Base-by-base conservation (phyloP, 768 basidiomycete genomes). In the Amylocystis lapponica region DNA sequence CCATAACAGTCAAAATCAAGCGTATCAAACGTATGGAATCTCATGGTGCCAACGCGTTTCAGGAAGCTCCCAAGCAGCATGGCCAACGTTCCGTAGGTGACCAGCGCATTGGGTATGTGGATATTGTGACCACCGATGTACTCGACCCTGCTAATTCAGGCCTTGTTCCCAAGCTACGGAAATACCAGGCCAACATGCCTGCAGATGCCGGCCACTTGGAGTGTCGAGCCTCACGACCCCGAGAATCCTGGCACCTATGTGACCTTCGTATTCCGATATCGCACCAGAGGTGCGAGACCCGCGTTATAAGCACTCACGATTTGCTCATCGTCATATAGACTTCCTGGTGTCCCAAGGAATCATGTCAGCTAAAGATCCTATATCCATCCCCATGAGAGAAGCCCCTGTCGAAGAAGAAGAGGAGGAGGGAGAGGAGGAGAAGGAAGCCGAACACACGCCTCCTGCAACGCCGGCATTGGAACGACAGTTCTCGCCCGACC, bases 251-350 rank as follows among this genome's bases (percentile, higher is more conserved):
- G 57, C 3, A 74, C 80, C n/a, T 76, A 72, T 41, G 78, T 83
- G 20, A 75, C 79, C 13, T 86, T 86, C 54, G 65, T 76, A 3
- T 87, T 86, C 56, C 69, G 78, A 30, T 86, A 86, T 57, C 66
- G 79, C 20, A 66, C 76, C 27, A 64, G 60, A 43, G 77, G 82
- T 79, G 47, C 27, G 52, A n/a, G n/a, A n/a, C n/a, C n/a, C n/a
- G n/a, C n/a, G n/a, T 1, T 30, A 19, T 5, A 4, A 27, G 8
- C 6, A 5, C 11, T 6, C 27, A 3, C n/a, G 7, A 11, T 39
- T 12, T 11, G n/a, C 3, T 25, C 9, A 6, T 25, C 13, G 11
- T 19, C 10, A 25, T 21, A 13, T 41, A 52, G 52, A 54, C 2
- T 60, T 53, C 47, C 50, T 60, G 7, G 21, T 54, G 8, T 32